Conservation (phyloP, 2,329 filamentous ascomycete species). For the Sarocladium strictum region DNA sequence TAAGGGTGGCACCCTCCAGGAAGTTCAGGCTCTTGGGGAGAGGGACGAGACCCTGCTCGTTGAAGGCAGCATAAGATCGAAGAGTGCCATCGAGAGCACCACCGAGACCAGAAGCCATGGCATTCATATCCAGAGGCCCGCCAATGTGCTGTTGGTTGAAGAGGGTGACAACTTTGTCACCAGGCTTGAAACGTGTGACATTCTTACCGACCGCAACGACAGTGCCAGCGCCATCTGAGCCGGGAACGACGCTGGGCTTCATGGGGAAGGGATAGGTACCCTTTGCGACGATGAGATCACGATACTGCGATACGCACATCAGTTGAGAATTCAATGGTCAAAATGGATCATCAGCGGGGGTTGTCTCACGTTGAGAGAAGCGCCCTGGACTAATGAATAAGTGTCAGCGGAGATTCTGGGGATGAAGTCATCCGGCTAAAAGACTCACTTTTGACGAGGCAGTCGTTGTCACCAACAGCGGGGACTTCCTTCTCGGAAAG, state of each 20-base stretch:
- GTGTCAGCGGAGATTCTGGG: too few relatives aligned
- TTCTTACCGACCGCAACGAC: constrained; percentile 45
- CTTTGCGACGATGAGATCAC: constrained; percentile 44
- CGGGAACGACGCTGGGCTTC: constrained; percentile 38
- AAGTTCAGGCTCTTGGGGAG: constrained; percentile 50
- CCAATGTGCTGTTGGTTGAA: constrained; percentile 52
- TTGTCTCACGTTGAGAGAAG: constrained; percentile 40
- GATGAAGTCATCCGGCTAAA: neutral
- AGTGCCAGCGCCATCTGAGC: constrained; percentile 48
- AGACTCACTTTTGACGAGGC: constrained; percentile 55
- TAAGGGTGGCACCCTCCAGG: constrained; percentile 49
- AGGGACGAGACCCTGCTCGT: constrained; percentile 60
- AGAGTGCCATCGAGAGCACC: constrained; percentile 63
- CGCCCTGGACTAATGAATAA: constrained; percentile 45
- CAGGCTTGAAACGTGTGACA: constrained; percentile 41
- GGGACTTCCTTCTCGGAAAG: constrained; percentile 52
- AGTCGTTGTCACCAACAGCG: constrained; percentile 61
- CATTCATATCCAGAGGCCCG: constrained; percentile 30
- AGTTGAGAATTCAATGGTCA: neutral
- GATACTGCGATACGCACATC: constrained; percentile 28
- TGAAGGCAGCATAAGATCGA: constrained; percentile 60
- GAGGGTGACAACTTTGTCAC: constrained; percentile 52
- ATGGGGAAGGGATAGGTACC: constrained; percentile 41
- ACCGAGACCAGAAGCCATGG: constrained; percentile 53
- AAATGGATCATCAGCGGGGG: neutral